Evolutionary conservation across 129 eudicot genomes (phyloP), one percentile per base, ranked within the genome.

Genomic region (Artemisia tridentata): DNA sequence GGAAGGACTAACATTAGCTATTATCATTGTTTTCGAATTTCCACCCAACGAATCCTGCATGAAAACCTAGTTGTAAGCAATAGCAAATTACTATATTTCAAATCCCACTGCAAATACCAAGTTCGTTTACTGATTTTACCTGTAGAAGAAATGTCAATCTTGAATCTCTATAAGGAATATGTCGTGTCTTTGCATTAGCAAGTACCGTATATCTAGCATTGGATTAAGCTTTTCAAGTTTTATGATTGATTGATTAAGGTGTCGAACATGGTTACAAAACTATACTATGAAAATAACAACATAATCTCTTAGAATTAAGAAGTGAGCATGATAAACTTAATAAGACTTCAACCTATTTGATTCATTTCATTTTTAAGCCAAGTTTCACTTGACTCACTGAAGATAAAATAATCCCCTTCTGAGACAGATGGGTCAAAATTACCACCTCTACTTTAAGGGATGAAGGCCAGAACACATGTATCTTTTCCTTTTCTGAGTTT

Each of bases 1-100:
- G 23, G 99, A 90, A 74, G 99, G 95, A 85, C 97, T 90, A 84
- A 95, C 88, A 75, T 95, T 95, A 52, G 99, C 96, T 55, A 95
- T 95, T 69, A 95, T 95, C 90, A 88, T 90, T 47, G 99, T 95
- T 84, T 95, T 95, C 12, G 99, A 85, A 85, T 95, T 95, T 58
- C 99, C 99, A 7, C 99, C 99, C 48, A 95, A 77, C 0, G 99
- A 95, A 64, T 95, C 99, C 99, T 93, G 88, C 75, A 83, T 23
- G 73, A 19, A 41, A 54, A 29, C 5, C 64, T 25, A 43, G 49
- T 60, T 47, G 65, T 63, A 17, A 47, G 34, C 47, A 29, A 13
- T 7, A 69, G 57, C 48, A 16, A 29, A 15, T 1, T 60, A 65
- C 10, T 9, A n/a, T 14, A 43, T 64, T 12, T 17, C 45, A 17